phyloP scores from a whole-genome alignment of 2,329 filamentous ascomycete genomes.

The Hirsutella thompsonii region DNA sequence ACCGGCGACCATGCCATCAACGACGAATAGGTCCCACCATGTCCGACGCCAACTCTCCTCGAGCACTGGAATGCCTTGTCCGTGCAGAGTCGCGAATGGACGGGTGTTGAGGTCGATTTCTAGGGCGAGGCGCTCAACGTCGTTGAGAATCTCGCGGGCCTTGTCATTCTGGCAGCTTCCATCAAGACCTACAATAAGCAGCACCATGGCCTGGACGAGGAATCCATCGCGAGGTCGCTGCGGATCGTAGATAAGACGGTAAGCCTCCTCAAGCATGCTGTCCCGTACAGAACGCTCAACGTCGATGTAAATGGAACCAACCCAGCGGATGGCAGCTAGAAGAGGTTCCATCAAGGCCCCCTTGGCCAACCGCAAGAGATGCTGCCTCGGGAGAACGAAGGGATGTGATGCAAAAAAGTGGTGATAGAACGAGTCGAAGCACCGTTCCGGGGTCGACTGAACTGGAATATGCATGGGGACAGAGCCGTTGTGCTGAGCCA shows the following conservation, averaged over 20 bases:
- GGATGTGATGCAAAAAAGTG: conserved; percentile 46
- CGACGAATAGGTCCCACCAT: conserved; percentile 79
- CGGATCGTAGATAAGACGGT: conserved; percentile 34
- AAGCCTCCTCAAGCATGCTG: conserved; percentile 45
- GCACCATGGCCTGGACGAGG: conserved; percentile 63
- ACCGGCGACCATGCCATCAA: conserved; percentile 74
- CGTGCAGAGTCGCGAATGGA: conserved; percentile 51
- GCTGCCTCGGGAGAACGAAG: conserved; percentile 40
- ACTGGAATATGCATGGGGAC: conserved; percentile 10
- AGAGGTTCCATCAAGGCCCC: conserved; percentile 34
- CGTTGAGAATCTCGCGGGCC: conserved; percentile 52
- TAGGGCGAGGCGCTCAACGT: conserved; percentile 59
- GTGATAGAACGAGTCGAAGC: conserved; percentile 44
- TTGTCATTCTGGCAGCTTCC: conserved; percentile 59
- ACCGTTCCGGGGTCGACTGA: conserved; percentile 33
- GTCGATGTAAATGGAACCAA: conserved; percentile 43
- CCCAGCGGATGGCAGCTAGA: conserved; percentile 40
- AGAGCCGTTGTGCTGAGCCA: conserved; percentile 6
- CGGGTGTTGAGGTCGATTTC: conserved; percentile 64
- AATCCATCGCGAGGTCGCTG: conserved; percentile 41
- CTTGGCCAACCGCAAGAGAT: conserved; percentile 33
- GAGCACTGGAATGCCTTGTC: conserved; percentile 50
- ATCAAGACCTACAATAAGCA: conserved; percentile 68
- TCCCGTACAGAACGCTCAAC: conserved; percentile 27
- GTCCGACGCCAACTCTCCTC: conserved; percentile 80